Percentiles rank a stretch among this genome's conserved stretches.
These are phyloP conservation scores for Nakaseomyces bracarensis DNA, from an alignment of 1,139 yeast species.

Conservation along the genomic window DNA sequence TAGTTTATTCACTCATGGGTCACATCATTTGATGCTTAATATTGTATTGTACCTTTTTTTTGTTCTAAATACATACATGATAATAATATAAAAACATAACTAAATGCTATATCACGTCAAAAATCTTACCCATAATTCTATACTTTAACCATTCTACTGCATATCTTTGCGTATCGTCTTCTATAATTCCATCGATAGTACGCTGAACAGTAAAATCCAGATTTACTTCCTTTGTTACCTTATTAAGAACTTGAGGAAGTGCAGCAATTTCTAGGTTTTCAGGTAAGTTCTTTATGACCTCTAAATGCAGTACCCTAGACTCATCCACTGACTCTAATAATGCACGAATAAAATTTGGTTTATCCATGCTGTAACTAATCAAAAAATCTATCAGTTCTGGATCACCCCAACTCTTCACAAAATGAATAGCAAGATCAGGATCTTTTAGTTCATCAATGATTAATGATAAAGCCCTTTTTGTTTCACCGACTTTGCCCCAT, in stretches of 20 bases:
- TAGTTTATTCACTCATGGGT: too few relatives aligned
- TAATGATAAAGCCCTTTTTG: constrained; percentile 61
- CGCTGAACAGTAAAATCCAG: constrained; percentile 50
- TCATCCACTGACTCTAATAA: constrained; percentile 65
- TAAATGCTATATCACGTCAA: constrained; percentile 32
- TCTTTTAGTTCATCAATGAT: constrained; percentile 72
- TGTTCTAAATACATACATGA: too few relatives aligned
- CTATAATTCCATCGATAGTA: constrained; percentile 54
- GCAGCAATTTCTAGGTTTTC: constrained; percentile 55
- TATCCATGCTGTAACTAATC: constrained; percentile 59
- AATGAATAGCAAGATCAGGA: constrained; percentile 71
- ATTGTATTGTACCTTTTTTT: too few relatives aligned
- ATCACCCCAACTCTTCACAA: constrained; percentile 65
- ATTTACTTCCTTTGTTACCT: constrained; percentile 59
- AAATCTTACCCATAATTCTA: constrained; percentile 39
- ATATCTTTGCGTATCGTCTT: constrained; percentile 45
- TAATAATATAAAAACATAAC: too few relatives aligned
- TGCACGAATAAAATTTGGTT: constrained; percentile 67
- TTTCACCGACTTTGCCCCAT: constrained; percentile 77
- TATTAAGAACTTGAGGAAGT: constrained; percentile 50
- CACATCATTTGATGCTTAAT: too few relatives aligned
- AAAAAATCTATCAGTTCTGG: constrained; percentile 72
- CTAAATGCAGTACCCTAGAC: constrained; percentile 53
- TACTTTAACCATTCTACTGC: constrained; percentile 36
- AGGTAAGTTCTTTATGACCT: constrained; percentile 60